A percentile compares a stretch with the other conserved stretches of the same genome.
These are phyloP conservation scores for Leccinum subrobustum DNA, from an alignment of 1,284 basidiomycete species.

Conservation along the genomic window DNA sequence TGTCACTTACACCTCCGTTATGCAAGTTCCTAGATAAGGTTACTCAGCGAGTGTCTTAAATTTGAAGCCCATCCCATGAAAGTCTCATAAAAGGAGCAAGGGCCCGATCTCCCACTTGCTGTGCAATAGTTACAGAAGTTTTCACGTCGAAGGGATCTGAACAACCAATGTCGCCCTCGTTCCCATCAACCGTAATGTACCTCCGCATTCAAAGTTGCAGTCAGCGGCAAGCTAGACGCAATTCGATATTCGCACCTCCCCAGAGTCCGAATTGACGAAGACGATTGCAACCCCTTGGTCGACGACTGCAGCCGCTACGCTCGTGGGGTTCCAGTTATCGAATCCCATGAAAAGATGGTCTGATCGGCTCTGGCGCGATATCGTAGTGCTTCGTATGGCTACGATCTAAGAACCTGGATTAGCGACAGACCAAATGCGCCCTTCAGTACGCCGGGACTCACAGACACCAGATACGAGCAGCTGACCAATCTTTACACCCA, in stretches of 20 bases:
- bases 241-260: conserved; percentile 29
- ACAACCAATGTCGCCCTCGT: conserved; percentile 34
- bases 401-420: no score
- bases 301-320: conserved; percentile 28
- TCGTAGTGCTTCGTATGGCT: conserved; percentile 41
- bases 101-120: no score
- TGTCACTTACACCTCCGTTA: no score
- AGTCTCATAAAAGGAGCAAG: no score
- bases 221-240: not conserved
- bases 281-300: conserved; percentile 37
- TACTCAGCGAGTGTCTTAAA: no score
- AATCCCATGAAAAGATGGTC: conserved; percentile 39
- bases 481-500: conserved; percentile 32
- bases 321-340: conserved; percentile 33
- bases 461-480: conserved; percentile 39
- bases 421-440: no score
- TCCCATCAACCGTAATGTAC: conserved; percentile 55
- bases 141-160: no score
- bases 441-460: conserved; percentile 9
- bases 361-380: conserved; percentile 32
- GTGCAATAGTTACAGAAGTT: no score
- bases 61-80: not conserved
- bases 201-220: conserved; percentile 29
- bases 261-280: conserved; percentile 41
- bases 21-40: no score